phyloP scores from a whole-genome alignment of 192 early-diverging fungal genomes.

The Coemansia sp. region DNA sequence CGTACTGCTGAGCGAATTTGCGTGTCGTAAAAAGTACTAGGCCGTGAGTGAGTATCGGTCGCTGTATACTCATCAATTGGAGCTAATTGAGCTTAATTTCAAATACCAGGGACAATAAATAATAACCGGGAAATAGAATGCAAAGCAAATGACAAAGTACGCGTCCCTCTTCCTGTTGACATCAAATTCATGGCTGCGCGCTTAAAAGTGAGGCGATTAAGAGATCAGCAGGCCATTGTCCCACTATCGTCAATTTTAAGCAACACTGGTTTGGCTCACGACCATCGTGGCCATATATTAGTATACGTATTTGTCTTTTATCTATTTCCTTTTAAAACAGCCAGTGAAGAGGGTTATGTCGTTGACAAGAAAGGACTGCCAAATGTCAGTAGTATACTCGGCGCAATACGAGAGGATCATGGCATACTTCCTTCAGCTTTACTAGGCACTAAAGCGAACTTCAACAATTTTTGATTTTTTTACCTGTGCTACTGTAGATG shows the following conservation, averaged over 20 bases:
- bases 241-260: no score
- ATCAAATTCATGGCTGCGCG: neutral
- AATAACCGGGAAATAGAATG: neutral
- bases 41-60: neutral
- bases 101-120: neutral
- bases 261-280: neutral
- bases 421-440: neutral
- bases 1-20: neutral
- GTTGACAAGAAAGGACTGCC: slow-evolving; percentile 9
- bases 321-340: neutral
- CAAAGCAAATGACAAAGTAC: neutral
- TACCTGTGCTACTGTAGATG: slow-evolving; percentile 23
- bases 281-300: neutral
- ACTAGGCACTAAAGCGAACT: neutral
- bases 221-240: neutral
- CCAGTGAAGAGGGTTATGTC: neutral
- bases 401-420: neutral
- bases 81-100: neutral
- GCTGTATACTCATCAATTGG: slow-evolving; percentile 8
- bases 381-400: slow-evolving; percentile 5
- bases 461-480: neutral
- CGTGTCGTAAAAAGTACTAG: neutral
- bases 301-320: neutral
- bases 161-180: neutral
- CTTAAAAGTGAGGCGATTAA: neutral